Percentiles rank a stretch among this genome's conserved stretches.
phyloP scores from a whole-genome alignment of 2,329 filamentous ascomycete species.

The Septoria petroselini region DNA sequence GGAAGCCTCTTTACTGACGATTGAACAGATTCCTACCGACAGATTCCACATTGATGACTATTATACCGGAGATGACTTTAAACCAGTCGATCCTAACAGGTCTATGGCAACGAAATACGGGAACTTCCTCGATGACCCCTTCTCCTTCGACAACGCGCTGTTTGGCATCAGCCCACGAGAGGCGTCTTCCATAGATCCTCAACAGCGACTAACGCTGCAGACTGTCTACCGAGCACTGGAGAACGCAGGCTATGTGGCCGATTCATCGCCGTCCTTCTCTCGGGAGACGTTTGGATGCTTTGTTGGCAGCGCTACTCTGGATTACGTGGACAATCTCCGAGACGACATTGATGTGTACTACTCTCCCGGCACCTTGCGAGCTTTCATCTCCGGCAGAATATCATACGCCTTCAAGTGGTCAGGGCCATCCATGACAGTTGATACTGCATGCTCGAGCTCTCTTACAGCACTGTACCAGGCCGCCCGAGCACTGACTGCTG shows the following conservation, averaged over 20 bases:
- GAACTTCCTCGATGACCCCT: constrained; percentile 15
- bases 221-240: constrained; percentile 15
- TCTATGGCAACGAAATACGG: constrained; percentile 17
- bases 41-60: constrained; percentile 16
- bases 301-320: constrained; percentile 11
- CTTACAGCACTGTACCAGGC: constrained; percentile 16
- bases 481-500: constrained; percentile 5
- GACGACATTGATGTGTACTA: constrained; percentile 17
- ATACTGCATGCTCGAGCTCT: constrained; percentile 19
- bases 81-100: constrained; percentile 5
- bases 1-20: neutral
- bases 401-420: constrained; percentile 20
- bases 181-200: constrained; percentile 17
- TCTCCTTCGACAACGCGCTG: constrained; percentile 14
- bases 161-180: constrained; percentile 18
- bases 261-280: constrained; percentile 8
- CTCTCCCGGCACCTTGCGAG: constrained; percentile 11
- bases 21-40: constrained; percentile 6
- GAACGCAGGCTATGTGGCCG: constrained; percentile 16
- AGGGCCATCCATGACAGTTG: constrained; percentile 13
- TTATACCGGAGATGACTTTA: constrained; percentile 7
- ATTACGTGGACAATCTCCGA: constrained; percentile 13
- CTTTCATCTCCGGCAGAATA: constrained; percentile 13
- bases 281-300: constrained; percentile 15
- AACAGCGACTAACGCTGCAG: constrained; percentile 14